phyloP scores from a whole-genome alignment of 2,329 filamentous ascomycete genomes.

The Monosporascus sp. region DNA sequence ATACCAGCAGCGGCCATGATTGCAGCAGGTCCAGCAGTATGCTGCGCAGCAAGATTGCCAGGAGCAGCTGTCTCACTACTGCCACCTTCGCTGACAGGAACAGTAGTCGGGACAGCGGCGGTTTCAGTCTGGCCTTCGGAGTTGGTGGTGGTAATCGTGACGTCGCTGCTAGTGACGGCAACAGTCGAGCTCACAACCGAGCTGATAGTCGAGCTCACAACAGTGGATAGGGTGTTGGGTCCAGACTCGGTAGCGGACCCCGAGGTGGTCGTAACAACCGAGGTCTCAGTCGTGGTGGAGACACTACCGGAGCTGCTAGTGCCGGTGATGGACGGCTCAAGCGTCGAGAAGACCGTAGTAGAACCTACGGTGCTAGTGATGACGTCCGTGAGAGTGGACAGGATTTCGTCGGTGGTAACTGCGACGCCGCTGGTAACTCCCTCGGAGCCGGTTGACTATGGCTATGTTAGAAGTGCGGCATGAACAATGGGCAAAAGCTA shows the following conservation, averaged over 20 bases:
- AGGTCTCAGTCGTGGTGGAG: constrained; percentile 3
- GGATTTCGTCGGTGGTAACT: constrained; percentile 6
- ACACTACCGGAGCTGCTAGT: constrained; percentile 1
- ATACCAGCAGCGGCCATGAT: constrained; percentile 25
- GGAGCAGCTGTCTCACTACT: neutral
- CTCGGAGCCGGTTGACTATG: constrained; percentile 6
- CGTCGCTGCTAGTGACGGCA: constrained; percentile 14
- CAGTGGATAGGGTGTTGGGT: constrained; percentile 14
- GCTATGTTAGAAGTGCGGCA: constrained; percentile 4
- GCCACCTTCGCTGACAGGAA: constrained; percentile 1
- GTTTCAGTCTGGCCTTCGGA: constrained; percentile 5
- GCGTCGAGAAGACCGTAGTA: neutral
- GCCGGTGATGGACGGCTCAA: neutral
- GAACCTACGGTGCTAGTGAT: constrained; percentile 10
- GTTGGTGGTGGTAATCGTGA: constrained; percentile 14
- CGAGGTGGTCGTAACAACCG: constrained; percentile 12
- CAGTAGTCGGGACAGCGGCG: neutral
- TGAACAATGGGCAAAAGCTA: neutral
- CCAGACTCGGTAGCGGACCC: constrained; percentile 12
- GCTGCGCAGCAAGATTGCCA: constrained; percentile 10
- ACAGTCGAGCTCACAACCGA: constrained; percentile 14
- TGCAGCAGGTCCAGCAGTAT: constrained; percentile 24
- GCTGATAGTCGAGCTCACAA: constrained; percentile 11
- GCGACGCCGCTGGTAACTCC: neutral
- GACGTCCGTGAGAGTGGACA: constrained; percentile 12